These are phyloP conservation scores for Aspergillus intermedius DNA, from an alignment of 2,329 filamentous ascomycete genomes.

Conservation along the genomic window DNA sequence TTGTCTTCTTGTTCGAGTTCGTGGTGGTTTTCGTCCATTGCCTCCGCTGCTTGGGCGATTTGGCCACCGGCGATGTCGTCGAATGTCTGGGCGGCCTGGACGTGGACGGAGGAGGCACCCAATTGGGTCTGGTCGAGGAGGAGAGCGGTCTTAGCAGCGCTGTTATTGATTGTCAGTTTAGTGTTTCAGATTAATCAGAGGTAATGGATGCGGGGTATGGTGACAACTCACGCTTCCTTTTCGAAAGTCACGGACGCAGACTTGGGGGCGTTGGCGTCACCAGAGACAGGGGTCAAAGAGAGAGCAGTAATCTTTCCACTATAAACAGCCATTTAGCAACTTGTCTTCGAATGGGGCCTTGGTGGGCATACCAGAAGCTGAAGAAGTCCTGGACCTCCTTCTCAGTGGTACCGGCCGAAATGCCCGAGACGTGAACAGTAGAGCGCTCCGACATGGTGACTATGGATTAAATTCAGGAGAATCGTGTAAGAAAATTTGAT, in stretches of 20 bases:
- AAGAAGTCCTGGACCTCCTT: slow-evolving; percentile 96
- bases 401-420: slow-evolving; percentile 73
- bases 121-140: slow-evolving; percentile 96
- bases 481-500: neutral
- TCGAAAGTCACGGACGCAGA: slow-evolving; percentile 92
- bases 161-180: slow-evolving; percentile 11
- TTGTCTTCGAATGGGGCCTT: neutral
- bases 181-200: slow-evolving; percentile 4
- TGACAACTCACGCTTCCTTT: slow-evolving; percentile 64
- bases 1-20: slow-evolving; percentile 94
- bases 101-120: slow-evolving; percentile 67
- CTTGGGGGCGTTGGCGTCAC: slow-evolving; percentile 58
- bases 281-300: slow-evolving; percentile 59
- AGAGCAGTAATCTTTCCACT: slow-evolving; percentile 88
- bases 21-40: slow-evolving; percentile 51
- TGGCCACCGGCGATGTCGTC: slow-evolving; percentile 59
- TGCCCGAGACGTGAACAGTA: slow-evolving; percentile 85
- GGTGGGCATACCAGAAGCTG: slow-evolving; percentile 73
- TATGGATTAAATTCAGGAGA: neutral
- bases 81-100: slow-evolving; percentile 63
- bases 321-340: slow-evolving; percentile 15
- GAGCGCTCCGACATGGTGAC: slow-evolving; percentile 49
- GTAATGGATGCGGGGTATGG: slow-evolving; percentile 11
- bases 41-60: slow-evolving; percentile 47
- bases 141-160: slow-evolving; percentile 88